Evolutionary conservation across 2,329 filamentous ascomycete genomes (phyloP).

Genomic region (Penicillium occitanis): DNA sequence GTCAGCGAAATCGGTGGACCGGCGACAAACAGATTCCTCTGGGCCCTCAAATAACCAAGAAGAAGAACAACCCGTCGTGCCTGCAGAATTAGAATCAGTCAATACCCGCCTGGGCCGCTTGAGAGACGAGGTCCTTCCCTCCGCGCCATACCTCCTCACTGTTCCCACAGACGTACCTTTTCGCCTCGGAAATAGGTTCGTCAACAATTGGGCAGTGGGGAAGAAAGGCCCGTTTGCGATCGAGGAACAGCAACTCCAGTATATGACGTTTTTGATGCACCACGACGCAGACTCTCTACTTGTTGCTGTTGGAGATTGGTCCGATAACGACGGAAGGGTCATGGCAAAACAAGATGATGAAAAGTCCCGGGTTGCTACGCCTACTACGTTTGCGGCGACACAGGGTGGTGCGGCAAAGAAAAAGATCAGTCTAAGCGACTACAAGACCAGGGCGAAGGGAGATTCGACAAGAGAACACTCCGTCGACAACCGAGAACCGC

Average conservation of each 20-base stretch:
- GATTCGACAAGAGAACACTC: constrained; percentile 13
- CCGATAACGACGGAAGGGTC: constrained; percentile 49
- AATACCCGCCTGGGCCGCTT: constrained; percentile 42
- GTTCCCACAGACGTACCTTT: constrained; percentile 49
- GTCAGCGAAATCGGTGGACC: constrained; percentile 39
- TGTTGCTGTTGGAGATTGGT: constrained; percentile 55
- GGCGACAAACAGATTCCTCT: constrained; percentile 29
- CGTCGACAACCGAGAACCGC: neutral
- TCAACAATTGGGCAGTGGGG: constrained; percentile 50
- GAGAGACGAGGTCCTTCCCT: constrained; percentile 44
- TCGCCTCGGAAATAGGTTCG: constrained; percentile 42
- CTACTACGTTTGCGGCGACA: constrained; percentile 27
- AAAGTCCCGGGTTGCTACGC: constrained; percentile 28
- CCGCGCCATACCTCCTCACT: constrained; percentile 48
- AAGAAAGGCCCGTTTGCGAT: constrained; percentile 54
- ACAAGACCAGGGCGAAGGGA: constrained; percentile 56
- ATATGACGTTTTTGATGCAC: constrained; percentile 62
- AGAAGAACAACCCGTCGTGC: constrained; percentile 25
- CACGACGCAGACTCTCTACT: constrained; percentile 56
- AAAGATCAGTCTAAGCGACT: constrained; percentile 62
- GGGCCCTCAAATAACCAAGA: constrained; percentile 21
- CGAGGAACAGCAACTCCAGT: constrained; percentile 60
- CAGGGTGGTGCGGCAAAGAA: constrained; percentile 53
- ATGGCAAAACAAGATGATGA: constrained; percentile 44
- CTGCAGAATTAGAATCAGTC: constrained; percentile 32